phyloP scores from a whole-genome alignment of 192 early-diverging fungal species.

The Entomortierella chlamydospora region DNA sequence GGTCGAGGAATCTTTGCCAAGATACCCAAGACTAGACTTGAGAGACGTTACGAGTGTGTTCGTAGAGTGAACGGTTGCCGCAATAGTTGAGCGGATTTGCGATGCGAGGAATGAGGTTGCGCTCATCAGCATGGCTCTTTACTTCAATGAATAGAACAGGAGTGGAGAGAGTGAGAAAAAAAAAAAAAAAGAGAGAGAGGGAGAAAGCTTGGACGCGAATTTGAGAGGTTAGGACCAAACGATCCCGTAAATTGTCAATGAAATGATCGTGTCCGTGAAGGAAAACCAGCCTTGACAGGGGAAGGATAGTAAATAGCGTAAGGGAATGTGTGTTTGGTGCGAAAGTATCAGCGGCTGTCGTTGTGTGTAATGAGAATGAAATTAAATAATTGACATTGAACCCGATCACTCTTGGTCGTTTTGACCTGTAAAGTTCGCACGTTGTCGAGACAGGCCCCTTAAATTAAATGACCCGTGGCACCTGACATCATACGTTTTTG shows the following conservation, averaged over 20 bases:
- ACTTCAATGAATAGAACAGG: not conserved
- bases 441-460: not conserved
- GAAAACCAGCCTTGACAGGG: conserved; percentile 31
- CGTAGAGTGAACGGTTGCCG: conserved; percentile 39
- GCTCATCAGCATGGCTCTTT: conserved; percentile 30
- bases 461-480: no score
- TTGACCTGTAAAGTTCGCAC: not conserved
- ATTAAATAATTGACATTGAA: no score
- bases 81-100: conserved; percentile 28
- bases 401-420: no score
- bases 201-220: not conserved
- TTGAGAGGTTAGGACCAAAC: conserved; percentile 7
- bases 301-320: not conserved
- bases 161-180: no score
- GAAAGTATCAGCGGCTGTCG: no score
- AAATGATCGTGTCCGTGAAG: not conserved
- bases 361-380: not conserved
- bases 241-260: conserved; percentile 10
- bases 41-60: conserved; percentile 20
- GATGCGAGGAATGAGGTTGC: conserved; percentile 40
- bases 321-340: not conserved
- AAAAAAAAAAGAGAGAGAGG: not conserved
- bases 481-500: no score
- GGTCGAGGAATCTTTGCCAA: not conserved
- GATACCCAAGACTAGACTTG: conserved; percentile 31